Base-by-base conservation (phyloP, 495 filamentous ascomycete species). In the Aspergillus haitiensis region DNA sequence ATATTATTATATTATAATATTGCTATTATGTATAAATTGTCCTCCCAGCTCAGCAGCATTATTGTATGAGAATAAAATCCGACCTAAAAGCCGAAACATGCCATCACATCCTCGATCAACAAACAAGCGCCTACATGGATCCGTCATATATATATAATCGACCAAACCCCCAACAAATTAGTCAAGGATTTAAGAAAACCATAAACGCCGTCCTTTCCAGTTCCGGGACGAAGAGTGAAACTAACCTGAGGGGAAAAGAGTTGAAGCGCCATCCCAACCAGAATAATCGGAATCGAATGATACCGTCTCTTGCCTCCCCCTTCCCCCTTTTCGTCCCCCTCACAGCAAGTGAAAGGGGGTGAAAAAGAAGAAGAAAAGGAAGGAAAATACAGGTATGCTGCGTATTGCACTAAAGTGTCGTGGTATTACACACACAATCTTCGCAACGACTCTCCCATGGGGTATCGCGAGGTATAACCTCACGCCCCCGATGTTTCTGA, bases 381-480 rank as follows among this genome's bases (percentile, higher is more conserved):
- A 66, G 56, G 59, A 67, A 61, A 55, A 58, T 52, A 70, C 73
- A 69, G 55, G 82, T 81, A 97, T 87, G 92, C 93, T 84, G 91
- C 93, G 90, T 92, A 98, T 98, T 93, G 93, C 88, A 96, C 93
- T 98, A 82, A 93, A 94, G 91, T 97, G 90, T 87, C 81, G 90
- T 97, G 89, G 85, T 79, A 74, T 27, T 27, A 55, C 78, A 82
- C 77, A 86, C 88, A 93, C 89, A 86, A 92, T 91, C 90, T 93
- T 87, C 88, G 90, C 89, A 91, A 88, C 82, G 87, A 84, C 90
- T 84, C 86, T 91, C 88, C 89, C 89, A 90, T 82, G 88, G 86
- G 84, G 82, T 80, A 72, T 64, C 53, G 27, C 46, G 56, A 62
- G 64, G 62, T 61, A 40, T 45, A 54, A 59, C 27, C 34, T 33